Percentiles rank a stretch among this genome's conserved stretches.
Evolutionary conservation across 1,139 yeast genomes (phyloP).

Genomic region (Debaryomycetaceae sp.): DNA sequence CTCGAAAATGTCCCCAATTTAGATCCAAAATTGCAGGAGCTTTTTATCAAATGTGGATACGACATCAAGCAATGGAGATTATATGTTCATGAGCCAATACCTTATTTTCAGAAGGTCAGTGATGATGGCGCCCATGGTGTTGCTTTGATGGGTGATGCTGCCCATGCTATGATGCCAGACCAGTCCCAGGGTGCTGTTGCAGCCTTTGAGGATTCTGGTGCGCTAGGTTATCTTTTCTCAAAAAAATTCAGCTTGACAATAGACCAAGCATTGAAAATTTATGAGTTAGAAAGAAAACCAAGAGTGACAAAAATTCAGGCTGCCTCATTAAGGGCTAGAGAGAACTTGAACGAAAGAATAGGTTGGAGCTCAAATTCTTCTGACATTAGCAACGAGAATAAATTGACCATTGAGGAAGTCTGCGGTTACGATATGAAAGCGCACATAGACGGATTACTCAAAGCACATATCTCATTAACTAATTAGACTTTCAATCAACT

Average conservation of each 20-base stretch:
- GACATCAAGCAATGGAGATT: conserved; percentile 29
- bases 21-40: conserved; percentile 17
- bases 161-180: conserved; percentile 30
- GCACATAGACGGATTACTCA: conserved; percentile 13
- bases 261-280: conserved; percentile 17
- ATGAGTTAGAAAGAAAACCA: conserved; percentile 20
- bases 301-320: conserved; percentile 25
- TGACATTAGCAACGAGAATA: conserved; percentile 14
- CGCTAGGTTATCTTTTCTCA: conserved; percentile 17
- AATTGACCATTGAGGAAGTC: conserved; percentile 26
- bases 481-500: too few relatives aligned
- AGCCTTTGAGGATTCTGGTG: conserved; percentile 23
- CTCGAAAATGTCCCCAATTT: conserved; percentile 14
- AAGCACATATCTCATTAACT: neutral
- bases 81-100: conserved; percentile 24
- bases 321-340: conserved; percentile 25
- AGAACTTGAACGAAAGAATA: conserved; percentile 25
- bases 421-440: conserved; percentile 25
- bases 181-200: conserved; percentile 30
- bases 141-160: conserved; percentile 18
- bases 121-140: conserved; percentile 10
- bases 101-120: conserved; percentile 17
- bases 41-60: conserved; percentile 21
- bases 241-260: conserved; percentile 15
- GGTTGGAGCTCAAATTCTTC: conserved; percentile 21